These are phyloP conservation scores for Puccinia hordei DNA, from an alignment of 1,284 basidiomycete species.

Conservation along the genomic window DNA sequence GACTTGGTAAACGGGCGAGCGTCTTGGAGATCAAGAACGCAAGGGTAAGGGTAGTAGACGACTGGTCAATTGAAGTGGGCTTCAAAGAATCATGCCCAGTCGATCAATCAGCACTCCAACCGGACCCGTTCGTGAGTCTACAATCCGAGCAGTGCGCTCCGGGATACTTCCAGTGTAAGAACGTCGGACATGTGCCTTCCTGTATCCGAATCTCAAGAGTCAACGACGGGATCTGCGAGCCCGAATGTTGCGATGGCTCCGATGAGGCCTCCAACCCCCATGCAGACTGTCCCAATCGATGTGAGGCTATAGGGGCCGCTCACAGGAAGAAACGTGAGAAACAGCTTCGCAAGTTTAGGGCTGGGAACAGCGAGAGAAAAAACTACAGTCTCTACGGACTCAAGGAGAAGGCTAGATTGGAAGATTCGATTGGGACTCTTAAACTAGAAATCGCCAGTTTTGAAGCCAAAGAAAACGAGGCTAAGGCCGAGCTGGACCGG, in stretches of 20 bases:
- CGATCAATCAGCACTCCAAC: not conserved
- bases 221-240: conserved; percentile 92
- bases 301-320: conserved; percentile 73
- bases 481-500: conserved; percentile 58
- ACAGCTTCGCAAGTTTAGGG: conserved; percentile 70
- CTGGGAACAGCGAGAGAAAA: conserved; percentile 82
- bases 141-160: conserved; percentile 40
- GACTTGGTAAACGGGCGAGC: conserved; percentile 42
- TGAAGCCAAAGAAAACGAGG: conserved; percentile 69
- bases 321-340: conserved; percentile 71
- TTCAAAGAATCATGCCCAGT: conserved; percentile 10
- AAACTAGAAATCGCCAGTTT: conserved; percentile 63
- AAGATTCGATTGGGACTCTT: conserved; percentile 65
- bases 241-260: conserved; percentile 95
- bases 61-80: conserved; percentile 41
- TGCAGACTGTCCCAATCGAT: conserved; percentile 73
- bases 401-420: conserved; percentile 80
- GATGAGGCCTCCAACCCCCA: conserved; percentile 74
- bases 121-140: conserved; percentile 16
- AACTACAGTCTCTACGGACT: conserved; percentile 82
- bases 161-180: conserved; percentile 73
- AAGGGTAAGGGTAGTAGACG: conserved; percentile 27
- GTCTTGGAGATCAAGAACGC: conserved; percentile 40
- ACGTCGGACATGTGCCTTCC: conserved; percentile 82
- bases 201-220: conserved; percentile 79